phyloP scores from a whole-genome alignment of 768 basidiomycete species.

The Glaciozyma antarctica region DNA sequence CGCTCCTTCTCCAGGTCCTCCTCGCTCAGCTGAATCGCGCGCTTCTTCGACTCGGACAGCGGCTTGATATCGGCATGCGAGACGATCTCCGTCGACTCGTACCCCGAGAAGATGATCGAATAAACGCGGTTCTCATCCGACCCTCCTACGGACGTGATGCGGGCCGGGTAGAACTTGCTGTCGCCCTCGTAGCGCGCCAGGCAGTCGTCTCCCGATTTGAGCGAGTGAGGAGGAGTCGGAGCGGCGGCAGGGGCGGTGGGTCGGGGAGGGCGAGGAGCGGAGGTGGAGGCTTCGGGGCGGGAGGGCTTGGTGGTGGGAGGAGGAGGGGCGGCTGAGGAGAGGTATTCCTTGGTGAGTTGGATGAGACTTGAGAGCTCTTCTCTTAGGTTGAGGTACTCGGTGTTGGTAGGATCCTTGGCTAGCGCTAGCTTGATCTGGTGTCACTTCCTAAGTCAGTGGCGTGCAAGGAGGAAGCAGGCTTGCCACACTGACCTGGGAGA shows the following conservation, averaged over 20 bases:
- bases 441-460: constrained; percentile 42
- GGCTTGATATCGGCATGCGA: constrained; percentile 39
- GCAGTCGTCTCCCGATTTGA: constrained; percentile 75
- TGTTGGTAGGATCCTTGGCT: constrained; percentile 61
- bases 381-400: constrained; percentile 61
- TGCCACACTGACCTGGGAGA: background rate
- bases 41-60: constrained; percentile 51
- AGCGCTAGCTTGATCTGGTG: constrained; percentile 70
- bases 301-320: constrained; percentile 46
- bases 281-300: constrained; percentile 39
- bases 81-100: constrained; percentile 80
- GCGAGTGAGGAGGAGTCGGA: constrained; percentile 33
- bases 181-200: constrained; percentile 77
- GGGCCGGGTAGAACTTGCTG: constrained; percentile 76
- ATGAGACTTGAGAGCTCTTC: constrained; percentile 76
- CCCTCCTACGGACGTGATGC: constrained; percentile 74
- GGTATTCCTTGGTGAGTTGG: constrained; percentile 55
- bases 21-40: constrained; percentile 53
- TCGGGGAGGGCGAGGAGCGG: background rate
- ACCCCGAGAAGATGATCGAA: constrained; percentile 82
- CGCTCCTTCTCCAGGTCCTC: constrained; percentile 64
- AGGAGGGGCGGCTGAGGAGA: constrained; percentile 49
- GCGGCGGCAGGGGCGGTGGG: constrained; percentile 11
- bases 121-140: constrained; percentile 72
- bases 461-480: constrained; percentile 42